Evolutionary conservation across 1,284 basidiomycete genomes (phyloP), one percentile per base, ranked within the genome.

Genomic region (Cystobasidium slooffiae): DNA sequence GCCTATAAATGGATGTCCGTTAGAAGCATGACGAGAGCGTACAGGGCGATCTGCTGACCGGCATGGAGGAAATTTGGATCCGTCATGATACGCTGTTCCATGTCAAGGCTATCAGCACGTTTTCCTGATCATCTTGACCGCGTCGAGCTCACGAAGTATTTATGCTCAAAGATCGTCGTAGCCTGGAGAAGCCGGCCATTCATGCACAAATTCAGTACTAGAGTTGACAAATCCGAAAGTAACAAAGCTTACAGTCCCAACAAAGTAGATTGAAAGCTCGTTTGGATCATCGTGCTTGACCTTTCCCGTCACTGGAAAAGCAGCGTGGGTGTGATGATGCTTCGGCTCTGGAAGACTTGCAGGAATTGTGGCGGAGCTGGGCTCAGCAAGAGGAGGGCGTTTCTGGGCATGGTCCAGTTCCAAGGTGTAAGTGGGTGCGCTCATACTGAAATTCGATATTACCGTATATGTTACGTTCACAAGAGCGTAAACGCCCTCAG

Each of bases 11-110:
- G 5, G 6, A 22, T 12, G 10, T 24, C 6, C 18, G 18, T 7
- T 8, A 24, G 41, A 10, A 43, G 49, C 49, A 51, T 39, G 1
- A 2, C 7, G 16, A 53, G 20, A 18, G 24, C 18, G 8, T 2
- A 18, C 6, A 22, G 20, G 47, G 46, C 2, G 43, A 6, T 22
- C 4, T 20, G 24, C 64, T 39, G 1, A 53, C 74, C 75, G 8
- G 72, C 72, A 56, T 76, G 75, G 43, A 76, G 55, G 59, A 67
- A 76, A 76, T 81, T 81, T 6, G 81, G 80, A 62, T 81, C 80
- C 20, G 81, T 79, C 80, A 80, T 80, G 67, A 81, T 76, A 16
- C 80, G 77, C 66, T 68, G n/a, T 18, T 43, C n/a, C n/a, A 18
- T 10, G 47, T 6, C 12, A 6, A 39, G 24, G 12, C n/a, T 44